phyloP scores from a whole-genome alignment of 768 basidiomycete genomes.

The Coprinellus micaceus region DNA sequence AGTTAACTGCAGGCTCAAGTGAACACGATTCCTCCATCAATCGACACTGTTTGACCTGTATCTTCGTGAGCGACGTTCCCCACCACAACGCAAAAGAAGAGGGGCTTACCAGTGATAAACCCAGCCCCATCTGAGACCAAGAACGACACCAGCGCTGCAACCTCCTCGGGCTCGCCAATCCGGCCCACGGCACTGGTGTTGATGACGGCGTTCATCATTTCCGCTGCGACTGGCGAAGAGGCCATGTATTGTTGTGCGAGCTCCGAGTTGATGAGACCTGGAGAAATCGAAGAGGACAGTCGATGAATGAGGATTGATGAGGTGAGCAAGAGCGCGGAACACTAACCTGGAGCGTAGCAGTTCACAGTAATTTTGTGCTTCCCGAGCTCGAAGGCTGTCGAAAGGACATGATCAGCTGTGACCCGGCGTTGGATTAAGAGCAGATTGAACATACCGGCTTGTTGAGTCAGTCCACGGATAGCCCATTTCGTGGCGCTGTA shows the following conservation, averaged over 20 bases:
- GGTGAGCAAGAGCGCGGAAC: not conserved
- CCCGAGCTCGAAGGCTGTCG: constrained; percentile 19
- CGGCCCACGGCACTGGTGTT: constrained; percentile 9
- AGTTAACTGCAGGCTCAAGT: not conserved
- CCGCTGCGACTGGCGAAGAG: not conserved
- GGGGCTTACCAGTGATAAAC: constrained; percentile 29
- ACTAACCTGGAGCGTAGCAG: constrained; percentile 20
- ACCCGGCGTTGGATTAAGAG: not conserved
- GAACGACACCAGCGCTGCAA: constrained; percentile 36
- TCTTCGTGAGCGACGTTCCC: too few species aligned
- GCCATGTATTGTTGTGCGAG: constrained; percentile 1
- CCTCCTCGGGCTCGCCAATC: constrained; percentile 25
- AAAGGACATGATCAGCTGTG: not conserved
- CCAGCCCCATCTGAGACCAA: constrained; percentile 31
- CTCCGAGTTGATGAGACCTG: constrained; percentile 2
- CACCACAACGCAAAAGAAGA: not conserved
- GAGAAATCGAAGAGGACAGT: not conserved
- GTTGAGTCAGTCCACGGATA: constrained; percentile 39
- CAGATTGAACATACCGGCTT: constrained; percentile 21
- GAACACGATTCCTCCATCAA: constrained; percentile 2
- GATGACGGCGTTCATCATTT: constrained; percentile 2
- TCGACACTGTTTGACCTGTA: constrained; percentile 1
- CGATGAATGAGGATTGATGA: too few species aligned
- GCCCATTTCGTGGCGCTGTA: constrained; percentile 42
- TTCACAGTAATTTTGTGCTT: constrained; percentile 23